These are phyloP conservation scores for Kockovaella imperatae DNA, from an alignment of 768 basidiomycete species.

Conservation along the genomic window DNA sequence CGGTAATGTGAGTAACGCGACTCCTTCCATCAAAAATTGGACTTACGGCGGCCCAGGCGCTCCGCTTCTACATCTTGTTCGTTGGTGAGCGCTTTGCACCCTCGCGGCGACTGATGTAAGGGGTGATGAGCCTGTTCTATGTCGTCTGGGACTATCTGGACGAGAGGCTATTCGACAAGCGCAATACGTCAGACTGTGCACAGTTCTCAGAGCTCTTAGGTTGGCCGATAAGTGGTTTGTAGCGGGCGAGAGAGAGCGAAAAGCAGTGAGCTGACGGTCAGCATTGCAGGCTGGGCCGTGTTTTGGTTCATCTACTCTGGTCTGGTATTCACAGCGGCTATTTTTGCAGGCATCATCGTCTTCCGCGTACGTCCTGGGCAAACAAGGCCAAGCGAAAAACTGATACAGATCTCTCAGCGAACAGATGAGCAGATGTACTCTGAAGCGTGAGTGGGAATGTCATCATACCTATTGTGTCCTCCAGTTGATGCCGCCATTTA, in stretches of 20 bases:
- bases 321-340: slow-evolving; percentile 65
- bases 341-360: slow-evolving; percentile 67
- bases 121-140: slow-evolving; percentile 53
- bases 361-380: slow-evolving; percentile 61
- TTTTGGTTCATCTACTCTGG: slow-evolving; percentile 77
- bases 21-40: background rate
- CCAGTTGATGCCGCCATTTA: no score
- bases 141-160: slow-evolving; percentile 93
- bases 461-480: no score
- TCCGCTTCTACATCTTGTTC: slow-evolving; percentile 55
- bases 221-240: slow-evolving; percentile 42
- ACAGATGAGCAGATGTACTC: slow-evolving; percentile 39
- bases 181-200: slow-evolving; percentile 85
- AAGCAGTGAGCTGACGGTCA: slow-evolving; percentile 1
- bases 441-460: slow-evolving; percentile 41
- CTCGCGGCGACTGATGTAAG: background rate
- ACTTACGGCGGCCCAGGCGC: slow-evolving; percentile 15
- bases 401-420: slow-evolving; percentile 13
- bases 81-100: slow-evolving; percentile 8
- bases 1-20: slow-evolving; percentile 51
- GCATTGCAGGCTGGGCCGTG: slow-evolving; percentile 64
- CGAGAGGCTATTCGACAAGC: slow-evolving; percentile 88
- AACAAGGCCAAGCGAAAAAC: background rate
- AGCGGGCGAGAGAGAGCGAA: background rate
- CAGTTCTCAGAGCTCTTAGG: slow-evolving; percentile 69